Percentiles rank a stretch among this genome's conserved stretches.
phyloP scores from a whole-genome alignment of 2,329 filamentous ascomycete genomes.

The Alternaria angustiovoidea region DNA sequence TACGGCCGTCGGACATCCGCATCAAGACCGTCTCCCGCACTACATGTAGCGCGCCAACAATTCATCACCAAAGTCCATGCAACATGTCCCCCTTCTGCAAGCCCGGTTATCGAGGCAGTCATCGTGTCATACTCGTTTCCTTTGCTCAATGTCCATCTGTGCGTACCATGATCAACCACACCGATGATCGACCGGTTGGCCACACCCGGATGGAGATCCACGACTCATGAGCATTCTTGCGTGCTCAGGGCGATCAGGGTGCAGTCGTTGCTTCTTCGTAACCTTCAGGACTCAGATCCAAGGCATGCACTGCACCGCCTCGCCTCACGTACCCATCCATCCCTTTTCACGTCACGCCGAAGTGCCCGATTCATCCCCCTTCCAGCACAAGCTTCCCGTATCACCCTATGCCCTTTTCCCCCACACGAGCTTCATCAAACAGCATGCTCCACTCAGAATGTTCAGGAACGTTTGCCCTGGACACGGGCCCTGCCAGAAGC shows the following conservation, averaged over 20 bases:
- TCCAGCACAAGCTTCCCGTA: neutral
- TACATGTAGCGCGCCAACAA: constrained; percentile 10
- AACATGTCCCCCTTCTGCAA: neutral
- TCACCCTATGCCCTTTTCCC: neutral
- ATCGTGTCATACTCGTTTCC: constrained; percentile 2
- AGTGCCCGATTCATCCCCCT: neutral
- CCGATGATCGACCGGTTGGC: constrained; percentile 15
- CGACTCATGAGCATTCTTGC: constrained; percentile 7
- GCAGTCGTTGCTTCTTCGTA: constrained; percentile 7
- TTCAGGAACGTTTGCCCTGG: constrained; percentile 1
- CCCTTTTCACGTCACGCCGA: constrained; percentile 2
- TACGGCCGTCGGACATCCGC: constrained; percentile 26
- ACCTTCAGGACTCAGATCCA: neutral
- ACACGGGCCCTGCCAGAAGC: constrained; percentile 7
- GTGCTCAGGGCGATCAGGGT: constrained; percentile 9
- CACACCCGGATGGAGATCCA: constrained; percentile 16
- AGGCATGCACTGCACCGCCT: constrained; percentile 6
- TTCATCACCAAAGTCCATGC: neutral
- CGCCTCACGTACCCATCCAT: neutral
- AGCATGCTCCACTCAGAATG: neutral
- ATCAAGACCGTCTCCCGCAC: constrained; percentile 20
- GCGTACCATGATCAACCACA: constrained; percentile 7
- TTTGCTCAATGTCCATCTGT: constrained; percentile 1
- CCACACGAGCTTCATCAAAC: constrained; percentile 5
- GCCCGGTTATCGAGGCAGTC: constrained; percentile 1